Base-by-base conservation (phyloP, 2,329 filamentous ascomycete species). In the Alternaria triticimaculans region DNA sequence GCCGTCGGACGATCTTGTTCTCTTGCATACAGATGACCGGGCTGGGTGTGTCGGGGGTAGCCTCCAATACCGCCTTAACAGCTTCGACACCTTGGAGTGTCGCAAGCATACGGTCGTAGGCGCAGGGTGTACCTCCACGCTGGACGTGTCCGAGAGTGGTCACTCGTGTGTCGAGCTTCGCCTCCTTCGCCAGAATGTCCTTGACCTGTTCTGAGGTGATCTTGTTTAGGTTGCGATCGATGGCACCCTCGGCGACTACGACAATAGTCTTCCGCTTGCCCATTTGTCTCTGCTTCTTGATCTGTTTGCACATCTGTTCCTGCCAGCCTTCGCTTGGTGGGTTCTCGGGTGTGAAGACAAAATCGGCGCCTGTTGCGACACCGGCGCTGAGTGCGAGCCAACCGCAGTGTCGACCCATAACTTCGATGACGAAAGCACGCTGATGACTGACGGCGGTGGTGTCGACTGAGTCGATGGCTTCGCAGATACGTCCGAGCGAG, bases 221-320 rank as follows among this genome's bases (percentile, higher is more conserved):
- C 81, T 93, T 95, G 77, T 91, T 92, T 62, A 97, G 88, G 57
- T 95, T 83, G 68, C 87, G 87, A 49, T 79, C 77, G n/a, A 77
- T 76, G 45, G 96, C 96, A 70, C 96, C 96, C 82, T 99, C 96
- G 56, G 96, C 96, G 56, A 99, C 92, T 73, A 99, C 97, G 74
- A 99, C 95, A 73, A 98, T 98, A 2, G 96, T 98, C 85, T 97
- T 96, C 74, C 96, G 89, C 87, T 98, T 99, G 76, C 96, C 96
- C 76, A 93, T 87, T 66, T 87, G 85, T 69, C 96, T 90, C 82
- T 98, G 96, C 90, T 96, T 78, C 66, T 73, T 67, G 58, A 69
- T 62, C 63, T 73, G 68, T 74, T 62, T 73, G 66, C 72, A 70
- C 67, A 75, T 76, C 21, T 75, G 70, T 33, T 68, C 87, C 79